phyloP scores from a whole-genome alignment of 495 filamentous ascomycete genomes.

The Tetracladium setigerum region DNA sequence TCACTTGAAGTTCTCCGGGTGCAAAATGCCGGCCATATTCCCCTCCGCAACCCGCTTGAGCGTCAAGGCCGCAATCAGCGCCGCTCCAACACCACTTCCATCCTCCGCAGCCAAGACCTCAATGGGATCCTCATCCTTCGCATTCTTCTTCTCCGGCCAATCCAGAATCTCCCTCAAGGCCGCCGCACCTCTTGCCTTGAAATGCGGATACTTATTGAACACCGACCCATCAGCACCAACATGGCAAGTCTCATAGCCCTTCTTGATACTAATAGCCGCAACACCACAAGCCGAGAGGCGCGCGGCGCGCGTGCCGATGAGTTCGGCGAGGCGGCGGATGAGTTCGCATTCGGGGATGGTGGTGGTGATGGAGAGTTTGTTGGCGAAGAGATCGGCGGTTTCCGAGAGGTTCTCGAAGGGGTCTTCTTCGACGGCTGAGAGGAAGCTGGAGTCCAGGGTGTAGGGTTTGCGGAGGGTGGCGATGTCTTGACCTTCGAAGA shows the following conservation, averaged over 20 bases:
- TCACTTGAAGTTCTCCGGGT: constrained; percentile 53
- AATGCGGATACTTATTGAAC: constrained; percentile 98
- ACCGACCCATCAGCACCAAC: constrained; percentile 94
- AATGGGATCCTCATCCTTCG: constrained; percentile 70
- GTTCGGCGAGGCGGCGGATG: constrained; percentile 76
- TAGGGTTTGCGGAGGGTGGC: constrained; percentile 73
- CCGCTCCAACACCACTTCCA: constrained; percentile 92
- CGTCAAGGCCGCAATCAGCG: constrained; percentile 88
- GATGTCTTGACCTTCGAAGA: constrained; percentile 81
- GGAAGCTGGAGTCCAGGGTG: constrained; percentile 83
- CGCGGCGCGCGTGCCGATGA: constrained; percentile 91
- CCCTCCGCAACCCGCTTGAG: constrained; percentile 76
- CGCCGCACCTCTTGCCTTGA: constrained; percentile 81
- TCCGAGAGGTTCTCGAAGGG: constrained; percentile 91
- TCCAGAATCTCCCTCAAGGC: constrained; percentile 91
- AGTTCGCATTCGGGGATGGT: constrained; percentile 76
- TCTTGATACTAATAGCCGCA: constrained; percentile 93
- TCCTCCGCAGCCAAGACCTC: constrained; percentile 85
- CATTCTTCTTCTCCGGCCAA: constrained; percentile 60
- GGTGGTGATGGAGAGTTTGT: constrained; percentile 58
- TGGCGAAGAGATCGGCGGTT: constrained; percentile 70
- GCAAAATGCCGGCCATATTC: constrained; percentile 68
- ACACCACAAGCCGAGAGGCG: constrained; percentile 90
- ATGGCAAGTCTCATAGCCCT: constrained; percentile 78
- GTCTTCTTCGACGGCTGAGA: constrained; percentile 94